Evolutionary conservation across 768 basidiomycete genomes (phyloP).

Genomic region (Infundibulicybe gibba): DNA sequence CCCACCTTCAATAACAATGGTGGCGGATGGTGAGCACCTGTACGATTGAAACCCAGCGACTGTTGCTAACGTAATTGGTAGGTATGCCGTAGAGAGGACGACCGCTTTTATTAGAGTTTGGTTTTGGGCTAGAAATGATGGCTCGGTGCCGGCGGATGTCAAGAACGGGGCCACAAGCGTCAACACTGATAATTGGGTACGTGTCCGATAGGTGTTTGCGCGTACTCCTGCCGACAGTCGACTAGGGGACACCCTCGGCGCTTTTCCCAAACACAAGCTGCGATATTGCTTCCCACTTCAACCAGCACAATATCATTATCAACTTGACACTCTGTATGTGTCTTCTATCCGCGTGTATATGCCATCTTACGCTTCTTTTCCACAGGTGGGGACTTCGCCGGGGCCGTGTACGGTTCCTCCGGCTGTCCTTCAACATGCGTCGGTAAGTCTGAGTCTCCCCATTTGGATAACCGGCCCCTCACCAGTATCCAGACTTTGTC

Average conservation of each 20-base stretch:
- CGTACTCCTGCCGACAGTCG: background rate
- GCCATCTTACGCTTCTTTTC: background rate
- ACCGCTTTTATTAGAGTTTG: conserved; percentile 56
- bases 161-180: conserved; percentile 31
- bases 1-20: conserved; percentile 53
- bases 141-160: conserved; percentile 45
- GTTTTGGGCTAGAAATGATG: conserved; percentile 64
- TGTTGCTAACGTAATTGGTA: conserved; percentile 13
- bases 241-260: conserved; percentile 52
- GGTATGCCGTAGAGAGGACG: conserved; percentile 65
- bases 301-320: conserved; percentile 60
- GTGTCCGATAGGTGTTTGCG: conserved; percentile 3
- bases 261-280: conserved; percentile 59
- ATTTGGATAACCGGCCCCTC: background rate
- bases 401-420: conserved; percentile 37
- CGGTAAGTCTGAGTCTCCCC: conserved; percentile 32
- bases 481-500: conserved; percentile 42
- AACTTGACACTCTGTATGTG: conserved; percentile 42
- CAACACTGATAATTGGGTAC: conserved; percentile 54
- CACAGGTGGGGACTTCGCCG: conserved; percentile 57
- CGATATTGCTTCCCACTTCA: conserved; percentile 52
- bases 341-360: background rate
- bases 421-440: conserved; percentile 57
- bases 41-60: background rate
- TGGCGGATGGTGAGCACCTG: conserved; percentile 50